Base-by-base conservation (phyloP, 164 flowering plant genomes). In the grape (Vitis vinifera) region DNA sequence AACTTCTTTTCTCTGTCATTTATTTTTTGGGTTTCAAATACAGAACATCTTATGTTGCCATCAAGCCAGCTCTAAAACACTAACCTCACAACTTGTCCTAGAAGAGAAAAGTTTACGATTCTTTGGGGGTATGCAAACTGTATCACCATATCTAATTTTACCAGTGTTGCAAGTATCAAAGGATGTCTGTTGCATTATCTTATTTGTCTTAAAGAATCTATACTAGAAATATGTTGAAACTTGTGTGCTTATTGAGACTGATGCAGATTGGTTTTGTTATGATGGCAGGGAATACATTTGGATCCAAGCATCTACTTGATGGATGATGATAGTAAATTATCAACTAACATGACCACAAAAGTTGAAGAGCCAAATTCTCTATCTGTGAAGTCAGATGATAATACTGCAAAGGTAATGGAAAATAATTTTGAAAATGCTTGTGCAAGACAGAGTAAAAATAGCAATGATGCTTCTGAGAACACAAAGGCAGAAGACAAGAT, bases 261-360 rank as follows among this genome's bases (percentile, higher is more conserved):
- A 55, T 57, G 8, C 16, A 12, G 59, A 56, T 48, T 56, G 15
- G 14, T 17, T 63, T 59, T 66, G 7, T 37, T 51, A 69, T 66
- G 16, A 67, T 81, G 68, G 9, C 87, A 95, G 99, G 99, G 99
- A 69, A 85, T 90, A 70, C 98, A 95, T 86, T 80, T 93, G 82
- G 97, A 95, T 80, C 99, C 99, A 64, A 95, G 97, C 83, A 95
- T 93, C 44, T 95, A 95, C 74, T 71, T 95, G 70, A 90, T 93
- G 95, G 97, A 91, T 74, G 98, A 90, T 29, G 99, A 87, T 66
- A 89, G 79, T 68, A 90, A 90, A 78, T 63, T 57, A 50, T 72
- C 84, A 66, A 56, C 77, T 6, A 72, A 69, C n/a, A 2, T 30
- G 15, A 68, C 79, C 55, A 71, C 71, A 68, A 82, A 80, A 78